phyloP scores from a whole-genome alignment of 2,329 filamentous ascomycete genomes.

The Aspergillus pseudotamarii region DNA sequence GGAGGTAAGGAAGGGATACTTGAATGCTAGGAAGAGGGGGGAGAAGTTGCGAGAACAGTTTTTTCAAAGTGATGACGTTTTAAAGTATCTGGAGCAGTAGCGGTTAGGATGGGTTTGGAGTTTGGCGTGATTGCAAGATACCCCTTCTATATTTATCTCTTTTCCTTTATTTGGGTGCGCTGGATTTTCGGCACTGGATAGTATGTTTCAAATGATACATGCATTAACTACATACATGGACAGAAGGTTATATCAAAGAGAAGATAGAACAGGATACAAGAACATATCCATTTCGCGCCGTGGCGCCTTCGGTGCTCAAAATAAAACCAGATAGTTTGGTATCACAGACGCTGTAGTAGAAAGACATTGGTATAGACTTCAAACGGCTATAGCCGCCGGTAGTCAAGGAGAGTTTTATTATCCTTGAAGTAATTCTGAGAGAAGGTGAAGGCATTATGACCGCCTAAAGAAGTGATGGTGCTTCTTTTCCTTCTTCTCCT shows the following conservation, averaged over 20 bases:
- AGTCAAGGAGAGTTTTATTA: neutral
- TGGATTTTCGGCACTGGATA: neutral
- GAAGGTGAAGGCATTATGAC: constrained; percentile 1
- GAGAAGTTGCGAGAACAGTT: constrained; percentile 71
- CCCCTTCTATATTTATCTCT: neutral
- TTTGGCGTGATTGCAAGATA: constrained; percentile 10
- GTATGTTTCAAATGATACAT: neutral
- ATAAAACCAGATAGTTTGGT: constrained; percentile 27
- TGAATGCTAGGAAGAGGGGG: constrained; percentile 63
- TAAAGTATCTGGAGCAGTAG: constrained; percentile 66
- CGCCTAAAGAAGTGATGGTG: constrained; percentile 56
- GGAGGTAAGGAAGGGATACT: constrained; percentile 64
- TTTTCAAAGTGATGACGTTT: constrained; percentile 73
- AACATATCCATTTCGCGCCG: constrained; percentile 11
- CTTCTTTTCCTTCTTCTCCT: constrained; percentile 55
- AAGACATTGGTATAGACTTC: constrained; percentile 17
- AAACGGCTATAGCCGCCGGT: constrained; percentile 8
- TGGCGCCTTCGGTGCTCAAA: constrained; percentile 17
- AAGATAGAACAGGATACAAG: constrained; percentile 1
- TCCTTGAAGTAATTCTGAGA: constrained; percentile 8
- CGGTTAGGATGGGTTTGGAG: neutral
- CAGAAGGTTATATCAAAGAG: constrained; percentile 7
- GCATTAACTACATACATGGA: constrained; percentile 12
- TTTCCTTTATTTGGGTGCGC: neutral
- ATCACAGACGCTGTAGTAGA: constrained; percentile 37